A percentile compares a stretch with the other conserved stretches of the same genome.
phyloP scores from a whole-genome alignment of 495 filamentous ascomycete species.

The Annulohypoxylon maeteangense region DNA sequence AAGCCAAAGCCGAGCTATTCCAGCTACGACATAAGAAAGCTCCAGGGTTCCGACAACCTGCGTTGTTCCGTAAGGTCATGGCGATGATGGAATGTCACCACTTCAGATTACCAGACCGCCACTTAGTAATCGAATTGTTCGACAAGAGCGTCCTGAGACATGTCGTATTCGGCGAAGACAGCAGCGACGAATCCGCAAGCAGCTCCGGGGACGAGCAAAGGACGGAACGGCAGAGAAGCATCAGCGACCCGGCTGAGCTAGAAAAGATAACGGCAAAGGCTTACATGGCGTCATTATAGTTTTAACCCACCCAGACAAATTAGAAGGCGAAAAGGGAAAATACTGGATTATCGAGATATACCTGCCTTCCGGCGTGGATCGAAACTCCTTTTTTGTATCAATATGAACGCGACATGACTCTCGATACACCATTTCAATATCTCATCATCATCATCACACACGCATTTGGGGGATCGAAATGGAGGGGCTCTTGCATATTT shows the following conservation, averaged over 20 bases:
- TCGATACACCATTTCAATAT: neutral
- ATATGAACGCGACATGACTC: constrained; percentile 26
- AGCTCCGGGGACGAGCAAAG: constrained; percentile 59
- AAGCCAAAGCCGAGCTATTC: constrained; percentile 76
- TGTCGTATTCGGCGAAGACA: constrained; percentile 73
- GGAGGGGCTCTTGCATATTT: constrained; percentile 21
- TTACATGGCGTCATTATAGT: constrained; percentile 40
- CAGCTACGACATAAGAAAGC: constrained; percentile 64
- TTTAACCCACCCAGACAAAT: neutral
- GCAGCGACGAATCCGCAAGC: constrained; percentile 46
- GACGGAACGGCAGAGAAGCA: constrained; percentile 63
- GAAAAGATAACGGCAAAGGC: constrained; percentile 39
- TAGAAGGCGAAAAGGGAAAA: neutral
- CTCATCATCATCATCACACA: neutral
- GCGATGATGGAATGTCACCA: constrained; percentile 88
- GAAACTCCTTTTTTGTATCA: constrained; percentile 8
- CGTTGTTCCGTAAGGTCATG: constrained; percentile 85
- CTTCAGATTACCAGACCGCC: constrained; percentile 83
- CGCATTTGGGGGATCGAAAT: neutral
- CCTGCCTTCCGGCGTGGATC: neutral
- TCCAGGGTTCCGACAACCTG: constrained; percentile 75
- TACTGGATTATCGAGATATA: constrained; percentile 1
- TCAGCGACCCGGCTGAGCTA: constrained; percentile 57
- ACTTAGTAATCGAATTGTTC: constrained; percentile 92
- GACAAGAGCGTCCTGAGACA: constrained; percentile 86